These are phyloP conservation scores for Acacia crassicarpa DNA, from an alignment of 306 rosid genomes.

Conservation along the genomic window DNA sequence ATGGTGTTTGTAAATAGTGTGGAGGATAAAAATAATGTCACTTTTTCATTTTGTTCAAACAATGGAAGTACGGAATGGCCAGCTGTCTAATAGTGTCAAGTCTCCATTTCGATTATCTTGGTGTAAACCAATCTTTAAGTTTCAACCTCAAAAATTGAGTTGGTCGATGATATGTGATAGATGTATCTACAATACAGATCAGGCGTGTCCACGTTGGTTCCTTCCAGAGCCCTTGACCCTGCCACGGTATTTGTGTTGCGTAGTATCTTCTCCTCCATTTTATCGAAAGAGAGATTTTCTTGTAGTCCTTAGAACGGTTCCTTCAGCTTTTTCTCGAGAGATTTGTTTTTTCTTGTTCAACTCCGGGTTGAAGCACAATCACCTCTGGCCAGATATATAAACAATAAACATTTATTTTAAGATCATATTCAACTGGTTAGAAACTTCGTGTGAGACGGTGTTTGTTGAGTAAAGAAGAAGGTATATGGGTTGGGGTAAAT, in stretches of 20 bases:
- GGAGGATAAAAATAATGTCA: background rate
- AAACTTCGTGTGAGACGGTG: background rate
- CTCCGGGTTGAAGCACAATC: background rate
- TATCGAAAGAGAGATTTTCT: background rate
- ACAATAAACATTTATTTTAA: background rate
- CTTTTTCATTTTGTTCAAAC: background rate
- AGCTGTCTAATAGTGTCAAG: background rate
- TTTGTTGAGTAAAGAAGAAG: background rate
- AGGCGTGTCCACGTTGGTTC: background rate
- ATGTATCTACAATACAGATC: background rate
- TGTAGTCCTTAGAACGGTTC: constrained; percentile 2
- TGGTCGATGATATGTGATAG: background rate
- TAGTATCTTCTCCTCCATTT: background rate
- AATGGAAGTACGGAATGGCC: background rate
- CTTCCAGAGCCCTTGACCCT: background rate
- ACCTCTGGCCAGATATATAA: background rate
- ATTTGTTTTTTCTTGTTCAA: constrained; percentile 18
- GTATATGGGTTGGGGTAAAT: background rate
- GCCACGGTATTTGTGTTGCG: background rate
- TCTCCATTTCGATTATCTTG: background rate
- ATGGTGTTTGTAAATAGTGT: background rate
- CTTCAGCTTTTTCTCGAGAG: background rate
- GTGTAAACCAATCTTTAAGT: background rate
- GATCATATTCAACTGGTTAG: background rate
- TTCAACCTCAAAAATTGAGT: constrained; percentile 3